Conservation (phyloP, 768 basidiomycete species). For the Auriscalpium microsporum region DNA sequence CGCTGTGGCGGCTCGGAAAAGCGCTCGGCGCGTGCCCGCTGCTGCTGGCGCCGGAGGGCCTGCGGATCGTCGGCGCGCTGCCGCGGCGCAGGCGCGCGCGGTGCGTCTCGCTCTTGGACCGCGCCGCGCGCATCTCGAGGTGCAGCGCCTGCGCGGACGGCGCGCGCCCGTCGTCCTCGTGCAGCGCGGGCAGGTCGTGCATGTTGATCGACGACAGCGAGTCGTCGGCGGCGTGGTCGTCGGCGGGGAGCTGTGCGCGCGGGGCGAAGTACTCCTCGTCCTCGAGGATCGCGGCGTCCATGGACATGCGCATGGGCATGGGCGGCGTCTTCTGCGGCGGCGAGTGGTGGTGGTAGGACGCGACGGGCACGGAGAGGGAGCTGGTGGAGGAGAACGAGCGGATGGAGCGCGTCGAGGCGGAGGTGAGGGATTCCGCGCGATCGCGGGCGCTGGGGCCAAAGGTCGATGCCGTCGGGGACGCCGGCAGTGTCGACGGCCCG, state of each 20-base stretch:
- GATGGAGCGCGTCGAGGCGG: conserved; percentile 16
- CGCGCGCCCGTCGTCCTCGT: conserved; percentile 18
- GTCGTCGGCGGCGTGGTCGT: conserved; percentile 11
- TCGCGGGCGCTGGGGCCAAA: background rate
- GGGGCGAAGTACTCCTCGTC: conserved; percentile 19
- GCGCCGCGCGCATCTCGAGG: conserved; percentile 5
- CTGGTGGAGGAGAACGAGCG: conserved; percentile 21
- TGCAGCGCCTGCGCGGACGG: conserved; percentile 2
- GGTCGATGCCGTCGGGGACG: conserved; percentile 14
- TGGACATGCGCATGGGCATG: conserved; percentile 15
- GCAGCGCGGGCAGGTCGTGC: conserved; percentile 22
- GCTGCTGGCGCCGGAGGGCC: background rate
- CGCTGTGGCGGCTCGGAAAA: background rate
- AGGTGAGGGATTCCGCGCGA: conserved; percentile 16
- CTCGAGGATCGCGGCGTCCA: conserved; percentile 22
- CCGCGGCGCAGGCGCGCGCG: conserved; percentile 2
- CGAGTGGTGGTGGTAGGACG: background rate
- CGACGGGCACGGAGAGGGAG: conserved; percentile 17
- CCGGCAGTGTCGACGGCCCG: conserved; percentile 7
- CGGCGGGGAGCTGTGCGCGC: conserved; percentile 10
- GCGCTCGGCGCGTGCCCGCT: background rate
- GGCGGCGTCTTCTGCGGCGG: background rate
- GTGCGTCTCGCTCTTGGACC: conserved; percentile 1
- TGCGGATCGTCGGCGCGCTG: background rate
- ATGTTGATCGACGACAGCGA: conserved; percentile 25